Evolutionary conservation across 2,329 filamentous ascomycete genomes (phyloP).

Genomic region (Harringtonia aguacate): DNA sequence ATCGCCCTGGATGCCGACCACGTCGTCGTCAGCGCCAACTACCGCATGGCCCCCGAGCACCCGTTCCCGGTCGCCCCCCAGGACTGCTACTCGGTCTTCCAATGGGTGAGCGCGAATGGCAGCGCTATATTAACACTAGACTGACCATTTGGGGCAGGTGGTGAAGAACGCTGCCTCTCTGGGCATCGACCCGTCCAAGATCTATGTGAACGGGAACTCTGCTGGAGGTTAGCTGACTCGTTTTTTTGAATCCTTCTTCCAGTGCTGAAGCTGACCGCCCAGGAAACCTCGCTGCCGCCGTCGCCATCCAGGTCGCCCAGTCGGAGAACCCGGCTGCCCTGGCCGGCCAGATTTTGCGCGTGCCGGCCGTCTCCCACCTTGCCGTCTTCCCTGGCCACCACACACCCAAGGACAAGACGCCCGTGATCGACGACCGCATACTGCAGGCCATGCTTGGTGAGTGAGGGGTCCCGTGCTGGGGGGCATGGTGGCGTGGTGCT

Average conservation of each 20-base stretch:
- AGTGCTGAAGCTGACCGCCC: too few relatives aligned
- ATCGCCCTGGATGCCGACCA: conserved; percentile 3
- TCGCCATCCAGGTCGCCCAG: neutral
- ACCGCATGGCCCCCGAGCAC: conserved; percentile 16
- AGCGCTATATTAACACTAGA: neutral
- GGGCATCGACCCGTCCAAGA: neutral
- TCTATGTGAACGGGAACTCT: neutral
- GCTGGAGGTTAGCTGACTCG: neutral
- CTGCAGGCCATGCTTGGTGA: neutral
- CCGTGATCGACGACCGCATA: neutral
- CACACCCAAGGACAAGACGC: neutral
- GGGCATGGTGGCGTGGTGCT: too few relatives aligned
- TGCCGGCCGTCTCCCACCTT: neutral
- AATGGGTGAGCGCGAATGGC: neutral
- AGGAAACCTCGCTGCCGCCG: neutral
- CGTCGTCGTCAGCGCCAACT: conserved; percentile 16
- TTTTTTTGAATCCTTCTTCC: too few relatives aligned
- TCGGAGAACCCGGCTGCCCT: neutral
- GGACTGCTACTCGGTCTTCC: neutral
- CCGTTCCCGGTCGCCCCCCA: conserved; percentile 1
- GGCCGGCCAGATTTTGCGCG: neutral
- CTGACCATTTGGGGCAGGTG: neutral
- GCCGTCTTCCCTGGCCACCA: neutral
- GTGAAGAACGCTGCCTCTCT: neutral
- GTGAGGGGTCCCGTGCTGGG: too few relatives aligned